Evolutionary conservation across 345 rosid species (phyloP), one percentile per base, ranked within the genome.

Genomic region (Dipteronia sinensis): DNA sequence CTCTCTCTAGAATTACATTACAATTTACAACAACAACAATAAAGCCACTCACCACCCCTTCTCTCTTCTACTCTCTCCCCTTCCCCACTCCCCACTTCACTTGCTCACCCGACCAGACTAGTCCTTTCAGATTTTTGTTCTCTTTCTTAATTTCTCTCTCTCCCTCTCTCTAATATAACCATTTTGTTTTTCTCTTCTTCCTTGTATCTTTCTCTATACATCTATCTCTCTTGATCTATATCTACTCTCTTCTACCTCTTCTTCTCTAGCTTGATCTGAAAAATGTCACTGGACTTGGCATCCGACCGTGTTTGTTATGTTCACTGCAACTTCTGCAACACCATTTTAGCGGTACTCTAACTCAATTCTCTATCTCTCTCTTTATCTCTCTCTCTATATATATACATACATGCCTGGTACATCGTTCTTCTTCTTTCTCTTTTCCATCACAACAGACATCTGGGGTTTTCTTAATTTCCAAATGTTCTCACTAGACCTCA

Each of bases 311-410:
- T 96, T 76, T 92, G 98, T 80, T 96, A 91, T 88, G 97, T 94
- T 71, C 94, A 92, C 90, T 96, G 99, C 98, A 92, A 82, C 94
- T 88, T 92, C 92, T 96, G 99, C 98, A 91, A 90, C 93, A 94
- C 98, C 82, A 86, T 92, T 78, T 83, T 96, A 84, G 99, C 93
- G 95, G 99, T 96, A 94, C 77, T 69, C 4, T 1, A 68, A 67
- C 83, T 82, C 67, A 62, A 72, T 82, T 84, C 79, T 68, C 46
- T 42, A 10, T 8, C 46, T 42, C 46, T 42, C 46, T 42, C 46
- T 42, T 1, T 7, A 8, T 40, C 9, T 42, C 1, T 42, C 1
- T 42, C 0, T 42, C 4, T 42, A 42, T 42, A 42, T 42, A 42
- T 42, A 42, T 42, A 42, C 46, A 42, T 42, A 7, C 46, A 42